A percentile compares a stretch with the other conserved stretches of the same genome.
Conservation (phyloP, 192 early-diverging fungal species). For the Geosiphon pyriformis region DNA sequence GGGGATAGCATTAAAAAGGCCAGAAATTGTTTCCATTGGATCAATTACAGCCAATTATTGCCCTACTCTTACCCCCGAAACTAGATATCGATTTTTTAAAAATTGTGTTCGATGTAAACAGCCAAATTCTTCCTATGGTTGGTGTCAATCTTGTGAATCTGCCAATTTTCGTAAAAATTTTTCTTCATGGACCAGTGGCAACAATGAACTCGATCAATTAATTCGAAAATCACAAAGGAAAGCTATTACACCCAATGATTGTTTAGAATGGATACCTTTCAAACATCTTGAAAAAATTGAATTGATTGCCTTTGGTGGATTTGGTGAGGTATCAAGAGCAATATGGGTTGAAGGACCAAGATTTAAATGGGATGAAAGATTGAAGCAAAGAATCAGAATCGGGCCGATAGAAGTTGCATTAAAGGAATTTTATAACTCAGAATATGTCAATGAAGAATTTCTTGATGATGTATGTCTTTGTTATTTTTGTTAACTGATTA, state of each 20-base stretch:
- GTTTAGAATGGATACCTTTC: slow-evolving; percentile 15
- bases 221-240: neutral
- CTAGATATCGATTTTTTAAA: no score
- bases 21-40: no score
- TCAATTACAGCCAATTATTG: no score
- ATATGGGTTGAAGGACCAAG: slow-evolving; percentile 1
- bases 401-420: slow-evolving; percentile 13
- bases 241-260: neutral
- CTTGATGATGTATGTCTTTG: neutral
- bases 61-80: no score
- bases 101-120: no score
- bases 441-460: slow-evolving; percentile 4
- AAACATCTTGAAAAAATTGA: neutral
- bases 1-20: no score
- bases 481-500: no score
- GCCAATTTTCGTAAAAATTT: no score
- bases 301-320: slow-evolving; percentile 3
- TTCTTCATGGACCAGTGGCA: neutral
- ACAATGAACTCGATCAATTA: neutral
- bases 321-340: slow-evolving; percentile 7
- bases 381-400: neutral
- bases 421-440: slow-evolving; percentile 9
- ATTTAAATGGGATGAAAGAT: neutral
- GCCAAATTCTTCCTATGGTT: no score
- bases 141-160: no score